Evolutionary conservation across 192 early-diverging fungal species (phyloP).

Genomic region (Entrophospora sp.): DNA sequence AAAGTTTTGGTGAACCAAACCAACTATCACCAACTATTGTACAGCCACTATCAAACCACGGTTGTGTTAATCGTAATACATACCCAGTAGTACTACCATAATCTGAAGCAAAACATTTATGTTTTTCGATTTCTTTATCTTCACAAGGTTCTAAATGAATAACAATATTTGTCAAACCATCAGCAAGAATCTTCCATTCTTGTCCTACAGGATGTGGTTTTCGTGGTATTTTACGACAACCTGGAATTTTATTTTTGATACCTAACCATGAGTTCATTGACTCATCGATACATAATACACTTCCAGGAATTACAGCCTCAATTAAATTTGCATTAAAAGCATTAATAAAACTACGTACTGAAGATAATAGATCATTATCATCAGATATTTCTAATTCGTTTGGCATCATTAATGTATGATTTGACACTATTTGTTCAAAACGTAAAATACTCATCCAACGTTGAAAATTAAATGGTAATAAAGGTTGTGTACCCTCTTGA

Average conservation of each 20-base stretch:
- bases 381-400: too few relatives aligned
- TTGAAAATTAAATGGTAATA: too few relatives aligned
- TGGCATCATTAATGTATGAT: too few relatives aligned
- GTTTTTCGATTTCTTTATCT: neutral
- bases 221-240: neutral
- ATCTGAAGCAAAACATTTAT: neutral
- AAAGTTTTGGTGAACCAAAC: neutral
- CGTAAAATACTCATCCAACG: too few relatives aligned
- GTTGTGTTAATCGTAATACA: constrained; percentile 9
- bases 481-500: too few relatives aligned
- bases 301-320: neutral
- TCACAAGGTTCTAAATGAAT: neutral
- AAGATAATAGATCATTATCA: too few relatives aligned
- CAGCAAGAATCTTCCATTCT: neutral
- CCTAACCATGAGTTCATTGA: neutral
- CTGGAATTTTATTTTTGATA: neutral
- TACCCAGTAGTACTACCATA: neutral
- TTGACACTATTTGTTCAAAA: too few relatives aligned
- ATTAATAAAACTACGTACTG: too few relatives aligned
- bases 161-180: neutral
- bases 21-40: neutral
- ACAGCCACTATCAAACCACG: neutral
- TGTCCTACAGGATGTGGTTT: constrained; percentile 13
- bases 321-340: neutral
- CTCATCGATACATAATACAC: neutral